Conservation (phyloP, 2,329 filamentous ascomycete species). For the Aspergillus pseudoglaucus region DNA sequence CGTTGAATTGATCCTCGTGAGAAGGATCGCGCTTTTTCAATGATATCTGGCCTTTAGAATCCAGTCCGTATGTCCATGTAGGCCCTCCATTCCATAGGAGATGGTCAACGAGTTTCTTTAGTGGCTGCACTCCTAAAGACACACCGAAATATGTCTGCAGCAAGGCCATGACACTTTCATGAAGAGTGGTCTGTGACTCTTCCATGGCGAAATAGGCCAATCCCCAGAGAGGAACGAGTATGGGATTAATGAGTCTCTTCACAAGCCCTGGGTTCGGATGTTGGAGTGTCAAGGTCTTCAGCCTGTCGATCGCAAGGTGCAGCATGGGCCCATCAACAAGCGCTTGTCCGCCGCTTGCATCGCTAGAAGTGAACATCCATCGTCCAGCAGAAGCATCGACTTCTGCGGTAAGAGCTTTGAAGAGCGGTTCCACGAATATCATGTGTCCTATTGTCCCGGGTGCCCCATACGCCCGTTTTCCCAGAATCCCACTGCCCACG, state of each 20-base stretch:
- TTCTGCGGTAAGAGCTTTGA: slow-evolving; percentile 30
- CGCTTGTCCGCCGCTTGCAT: slow-evolving; percentile 2
- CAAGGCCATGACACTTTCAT: slow-evolving; percentile 26
- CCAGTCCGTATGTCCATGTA: slow-evolving; percentile 30
- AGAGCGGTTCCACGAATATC: slow-evolving; percentile 37
- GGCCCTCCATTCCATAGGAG: slow-evolving; percentile 35
- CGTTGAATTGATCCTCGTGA: slow-evolving; percentile 14
- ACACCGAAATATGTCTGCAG: slow-evolving; percentile 37
- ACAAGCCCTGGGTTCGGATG: slow-evolving; percentile 40
- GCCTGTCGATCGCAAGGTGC: slow-evolving; percentile 26
- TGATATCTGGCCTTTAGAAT: slow-evolving; percentile 15
- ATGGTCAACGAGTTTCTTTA: slow-evolving; percentile 35
- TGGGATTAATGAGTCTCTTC: slow-evolving; percentile 34
- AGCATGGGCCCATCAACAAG: slow-evolving; percentile 24
- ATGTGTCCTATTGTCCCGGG: slow-evolving; percentile 35
- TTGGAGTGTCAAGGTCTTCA: slow-evolving; percentile 31
- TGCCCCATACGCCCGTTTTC: slow-evolving; percentile 34
- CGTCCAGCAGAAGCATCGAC: slow-evolving; percentile 16
- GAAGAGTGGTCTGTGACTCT: slow-evolving; percentile 15
- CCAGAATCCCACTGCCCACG: slow-evolving; percentile 38
- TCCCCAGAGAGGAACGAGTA: slow-evolving; percentile 38
- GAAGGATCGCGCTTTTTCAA: slow-evolving; percentile 20
- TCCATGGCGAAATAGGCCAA: slow-evolving; percentile 32
- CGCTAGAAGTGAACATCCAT: slow-evolving; percentile 20
- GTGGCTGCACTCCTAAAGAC: slow-evolving; percentile 28